Conservation (phyloP, 2,329 filamentous ascomycete genomes). For the Plectosphaerella cucumerina region DNA sequence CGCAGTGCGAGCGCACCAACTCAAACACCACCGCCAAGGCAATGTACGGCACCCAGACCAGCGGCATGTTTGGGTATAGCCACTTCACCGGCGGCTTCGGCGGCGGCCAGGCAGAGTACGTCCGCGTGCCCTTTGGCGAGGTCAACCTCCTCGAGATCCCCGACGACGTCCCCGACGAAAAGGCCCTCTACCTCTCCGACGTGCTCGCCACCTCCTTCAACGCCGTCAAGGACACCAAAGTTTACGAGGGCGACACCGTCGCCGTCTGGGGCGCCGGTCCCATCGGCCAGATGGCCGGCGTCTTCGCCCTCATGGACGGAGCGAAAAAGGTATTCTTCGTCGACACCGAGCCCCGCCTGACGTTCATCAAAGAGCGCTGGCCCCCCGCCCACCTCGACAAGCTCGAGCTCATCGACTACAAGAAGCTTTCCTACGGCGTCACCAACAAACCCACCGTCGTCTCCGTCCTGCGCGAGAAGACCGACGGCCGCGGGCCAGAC, state of each 20-base stretch:
- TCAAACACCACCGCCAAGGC: conserved; percentile 64
- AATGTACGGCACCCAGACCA: conserved; percentile 76
- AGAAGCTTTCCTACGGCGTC: conserved; percentile 52
- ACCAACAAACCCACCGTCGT: conserved; percentile 60
- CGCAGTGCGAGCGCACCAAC: conserved; percentile 78
- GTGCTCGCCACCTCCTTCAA: conserved; percentile 78
- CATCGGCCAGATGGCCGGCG: conserved; percentile 77
- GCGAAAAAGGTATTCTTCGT: conserved; percentile 75
- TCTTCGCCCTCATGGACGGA: conserved; percentile 71
- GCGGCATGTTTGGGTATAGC: conserved; percentile 70
- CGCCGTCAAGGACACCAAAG: conserved; percentile 75
- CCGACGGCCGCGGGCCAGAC: conserved; percentile 68
- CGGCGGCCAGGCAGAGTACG: conserved; percentile 83
- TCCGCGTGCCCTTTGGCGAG: conserved; percentile 75
- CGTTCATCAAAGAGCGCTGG: conserved; percentile 62
- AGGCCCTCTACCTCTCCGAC: conserved; percentile 74
- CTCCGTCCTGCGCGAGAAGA: conserved; percentile 68
- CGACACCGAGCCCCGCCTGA: conserved; percentile 67
- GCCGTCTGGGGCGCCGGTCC: conserved; percentile 84
- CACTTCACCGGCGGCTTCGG: conserved; percentile 85
- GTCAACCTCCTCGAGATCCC: conserved; percentile 79
- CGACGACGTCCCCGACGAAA: conserved; percentile 77
- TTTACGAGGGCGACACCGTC: conserved; percentile 72
- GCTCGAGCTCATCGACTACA: conserved; percentile 67
- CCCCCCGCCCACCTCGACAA: conserved; percentile 43